Base-by-base conservation (phyloP, 1,284 basidiomycete species). In the Ustilago loliicola region DNA sequence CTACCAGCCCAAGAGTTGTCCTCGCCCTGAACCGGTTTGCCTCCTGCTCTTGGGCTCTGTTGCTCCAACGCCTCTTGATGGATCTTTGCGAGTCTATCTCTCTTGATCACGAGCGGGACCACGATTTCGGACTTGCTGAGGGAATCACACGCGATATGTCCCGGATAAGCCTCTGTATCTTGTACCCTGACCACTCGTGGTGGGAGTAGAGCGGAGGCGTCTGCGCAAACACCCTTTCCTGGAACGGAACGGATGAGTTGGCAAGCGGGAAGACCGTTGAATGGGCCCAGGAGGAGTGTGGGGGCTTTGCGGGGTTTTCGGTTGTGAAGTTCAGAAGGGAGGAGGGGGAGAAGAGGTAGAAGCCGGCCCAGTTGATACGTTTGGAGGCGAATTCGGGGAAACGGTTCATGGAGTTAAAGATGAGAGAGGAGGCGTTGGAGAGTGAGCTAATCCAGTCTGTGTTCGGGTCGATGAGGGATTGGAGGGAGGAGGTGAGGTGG, bases 91-190 rank as follows among this genome's bases (percentile, higher is more conserved):
- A 86, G 62, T 11, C 61, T 48, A 2, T 66, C 29, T 6, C 84
- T 62, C 13, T 69, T 53, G 19, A 87, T 73, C 3, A 84, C 63
- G 7, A 87, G 57, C 0, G 87, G 87, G 1, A 87, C 78, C 17
- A 88, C 87, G 29, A 87, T 82, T 64, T 88, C 87, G n/a, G 81
- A 84, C 48, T 79, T 72, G 1, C 83, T 85, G 17, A 84, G 81
- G 15, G 83, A 86, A 61, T 88, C 87, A 72, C 87, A 88, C 0
- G 87, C 87, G 47, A 88, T 88, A 61, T 88, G 87, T 0, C 86
- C 87, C 0, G 87, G 83, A 32, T 86, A 84, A 4, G 66, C 73
- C 13, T 87, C 82, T 1, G 87, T 87, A 48, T 86, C 80, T 2
- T 76, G 71, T 2, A 88, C 87, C 29, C 83, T 65, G 8, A 87